phyloP scores from a whole-genome alignment of 2,329 filamentous ascomycete species.

The Pseudogymnoascus sp. region DNA sequence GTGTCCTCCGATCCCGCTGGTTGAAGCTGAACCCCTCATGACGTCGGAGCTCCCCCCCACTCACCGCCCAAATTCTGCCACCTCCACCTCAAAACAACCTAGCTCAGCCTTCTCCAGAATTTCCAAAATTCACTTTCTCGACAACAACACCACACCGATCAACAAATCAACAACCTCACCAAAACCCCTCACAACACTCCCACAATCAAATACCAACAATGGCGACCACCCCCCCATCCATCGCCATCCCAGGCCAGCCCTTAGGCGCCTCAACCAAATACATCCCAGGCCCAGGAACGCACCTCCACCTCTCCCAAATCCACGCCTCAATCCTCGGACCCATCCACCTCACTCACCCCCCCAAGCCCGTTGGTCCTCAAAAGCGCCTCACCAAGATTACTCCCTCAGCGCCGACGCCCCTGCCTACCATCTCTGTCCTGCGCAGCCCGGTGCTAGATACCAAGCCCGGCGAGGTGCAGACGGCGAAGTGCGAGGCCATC shows the following conservation, averaged over 20 bases:
- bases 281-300: slow-evolving; percentile 71
- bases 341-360: slow-evolving; percentile 44
- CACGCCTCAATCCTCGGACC: slow-evolving; percentile 76
- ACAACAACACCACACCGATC: not conserved
- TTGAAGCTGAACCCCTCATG: not conserved
- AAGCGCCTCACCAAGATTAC: slow-evolving; percentile 53
- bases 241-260: slow-evolving; percentile 74
- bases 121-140: slow-evolving; percentile 8
- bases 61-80: slow-evolving; percentile 1
- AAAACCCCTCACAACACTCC: not conserved
- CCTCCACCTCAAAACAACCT: slow-evolving; percentile 4
- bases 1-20: not conserved
- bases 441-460: slow-evolving; percentile 18
- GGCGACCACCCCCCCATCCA: slow-evolving; percentile 20
- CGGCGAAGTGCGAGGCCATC: slow-evolving; percentile 53
- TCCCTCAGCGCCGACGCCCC: slow-evolving; percentile 33
- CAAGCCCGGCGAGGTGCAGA: slow-evolving; percentile 25
- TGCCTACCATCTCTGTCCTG: slow-evolving; percentile 48
- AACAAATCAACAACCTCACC: slow-evolving; percentile 9
- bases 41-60: slow-evolving; percentile 3
- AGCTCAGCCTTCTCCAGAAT: slow-evolving; percentile 7
- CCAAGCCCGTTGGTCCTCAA: slow-evolving; percentile 35
- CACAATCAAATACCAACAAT: slow-evolving; percentile 5
- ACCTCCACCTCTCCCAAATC: slow-evolving; percentile 66
- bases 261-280: slow-evolving; percentile 62